phyloP scores from a whole-genome alignment of 805 yeast species.

The Candida quercuum region DNA sequence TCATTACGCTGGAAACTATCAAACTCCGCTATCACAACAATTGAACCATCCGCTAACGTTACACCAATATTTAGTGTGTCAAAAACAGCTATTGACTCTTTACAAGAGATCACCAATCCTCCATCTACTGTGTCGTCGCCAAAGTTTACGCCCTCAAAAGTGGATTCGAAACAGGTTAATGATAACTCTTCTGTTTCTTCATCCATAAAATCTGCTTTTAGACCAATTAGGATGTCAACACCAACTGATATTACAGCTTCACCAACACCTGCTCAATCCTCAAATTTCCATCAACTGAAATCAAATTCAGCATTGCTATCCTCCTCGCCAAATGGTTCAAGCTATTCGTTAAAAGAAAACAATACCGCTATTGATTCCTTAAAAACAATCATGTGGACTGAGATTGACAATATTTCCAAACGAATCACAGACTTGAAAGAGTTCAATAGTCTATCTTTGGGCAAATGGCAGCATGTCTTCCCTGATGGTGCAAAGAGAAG shows the following conservation, averaged over 20 bases:
- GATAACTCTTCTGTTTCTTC: not conserved
- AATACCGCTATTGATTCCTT: conserved; percentile 18
- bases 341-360: conserved; percentile 2
- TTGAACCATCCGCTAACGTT: conserved; percentile 13
- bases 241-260: too few relatives aligned
- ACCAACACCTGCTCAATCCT: not conserved
- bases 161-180: not conserved
- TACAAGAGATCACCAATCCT: conserved; percentile 1
- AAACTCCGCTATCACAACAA: conserved; percentile 18
- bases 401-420: conserved; percentile 72
- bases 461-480: conserved; percentile 89
- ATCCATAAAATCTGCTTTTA: not conserved
- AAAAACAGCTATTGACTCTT: conserved; percentile 6
- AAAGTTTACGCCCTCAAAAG: too few relatives aligned
- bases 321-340: conserved; percentile 4
- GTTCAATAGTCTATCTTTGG: conserved; percentile 54
- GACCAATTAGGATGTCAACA: not conserved
- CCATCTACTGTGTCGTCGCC: not conserved
- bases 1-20: conserved; percentile 21
- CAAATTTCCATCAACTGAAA: conserved; percentile 8
- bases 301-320: conserved; percentile 1
- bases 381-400: conserved; percentile 44
- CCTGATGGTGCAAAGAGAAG: conserved; percentile 64
- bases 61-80: conserved; percentile 14
- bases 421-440: conserved; percentile 46